These are phyloP conservation scores for Letharia lupina DNA, from an alignment of 495 filamentous ascomycete species.

Conservation along the genomic window DNA sequence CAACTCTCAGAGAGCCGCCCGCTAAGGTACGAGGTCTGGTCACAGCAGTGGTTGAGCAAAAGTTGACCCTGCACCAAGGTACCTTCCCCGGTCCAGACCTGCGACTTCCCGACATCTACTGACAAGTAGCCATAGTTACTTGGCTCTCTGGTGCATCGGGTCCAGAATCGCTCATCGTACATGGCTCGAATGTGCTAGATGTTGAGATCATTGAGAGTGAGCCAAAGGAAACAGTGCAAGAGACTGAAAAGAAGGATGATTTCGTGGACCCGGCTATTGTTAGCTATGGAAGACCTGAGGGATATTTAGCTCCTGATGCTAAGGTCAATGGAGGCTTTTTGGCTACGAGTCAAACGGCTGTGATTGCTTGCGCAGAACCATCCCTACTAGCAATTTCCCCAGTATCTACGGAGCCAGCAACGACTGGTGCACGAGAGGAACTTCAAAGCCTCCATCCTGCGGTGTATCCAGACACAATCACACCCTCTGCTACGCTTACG, in stretches of 20 bases:
- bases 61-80: conserved; percentile 75
- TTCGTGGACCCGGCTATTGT: conserved; percentile 52
- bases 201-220: conserved; percentile 38
- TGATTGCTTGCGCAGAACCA: not conserved
- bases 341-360: conserved; percentile 20
- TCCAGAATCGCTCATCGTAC: conserved; percentile 31
- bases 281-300: conserved; percentile 31
- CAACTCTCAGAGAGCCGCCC: conserved; percentile 61
- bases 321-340: conserved; percentile 12
- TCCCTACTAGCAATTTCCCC: not conserved
- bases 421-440: not conserved
- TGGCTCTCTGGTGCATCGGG: conserved; percentile 10
- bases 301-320: conserved; percentile 3
- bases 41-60: conserved; percentile 60
- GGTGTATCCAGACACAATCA: not conserved
- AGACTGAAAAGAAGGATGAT: conserved; percentile 23
- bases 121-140: conserved; percentile 20
- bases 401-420: not conserved
- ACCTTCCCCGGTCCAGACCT: conserved; percentile 24
- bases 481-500: conserved; percentile 14
- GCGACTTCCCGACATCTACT: conserved; percentile 11
- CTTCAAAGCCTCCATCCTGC: not conserved
- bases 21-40: conserved; percentile 65
- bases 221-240: conserved; percentile 17
- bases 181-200: conserved; percentile 50